Conservation (phyloP, 306 rosid genomes). For the Castanospermum australe region DNA sequence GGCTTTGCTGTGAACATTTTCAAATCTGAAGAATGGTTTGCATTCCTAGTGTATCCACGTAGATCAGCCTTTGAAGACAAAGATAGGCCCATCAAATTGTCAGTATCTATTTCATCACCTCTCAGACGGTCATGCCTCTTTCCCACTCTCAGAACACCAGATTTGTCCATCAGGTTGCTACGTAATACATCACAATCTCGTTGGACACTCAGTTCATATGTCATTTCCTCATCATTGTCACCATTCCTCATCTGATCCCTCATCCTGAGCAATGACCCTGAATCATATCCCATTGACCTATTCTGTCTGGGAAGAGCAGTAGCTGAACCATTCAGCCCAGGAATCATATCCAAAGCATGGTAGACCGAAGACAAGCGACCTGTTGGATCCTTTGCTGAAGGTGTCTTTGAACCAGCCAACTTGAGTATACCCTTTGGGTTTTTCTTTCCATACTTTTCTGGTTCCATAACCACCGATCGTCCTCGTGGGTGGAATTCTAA, state of each 20-base stretch:
- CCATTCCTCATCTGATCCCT: constrained; percentile 59
- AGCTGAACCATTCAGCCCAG: constrained; percentile 59
- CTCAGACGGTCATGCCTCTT: constrained; percentile 59
- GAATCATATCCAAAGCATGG: constrained; percentile 55
- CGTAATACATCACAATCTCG: constrained; percentile 46
- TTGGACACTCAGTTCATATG: constrained; percentile 49
- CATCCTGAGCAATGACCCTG: constrained; percentile 50
- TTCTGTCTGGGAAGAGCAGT: constrained; percentile 47
- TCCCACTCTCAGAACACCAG: constrained; percentile 54
- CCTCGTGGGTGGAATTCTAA: constrained; percentile 49
- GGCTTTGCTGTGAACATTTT: constrained; percentile 55
- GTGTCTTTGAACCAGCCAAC: constrained; percentile 62
- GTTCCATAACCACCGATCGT: constrained; percentile 37
- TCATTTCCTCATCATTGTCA: constrained; percentile 52
- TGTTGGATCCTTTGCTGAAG: constrained; percentile 46
- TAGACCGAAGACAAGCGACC: constrained; percentile 45
- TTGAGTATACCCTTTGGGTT: constrained; percentile 77
- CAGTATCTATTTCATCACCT: constrained; percentile 53
- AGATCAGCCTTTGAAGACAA: constrained; percentile 60
- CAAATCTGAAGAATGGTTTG: constrained; percentile 44
- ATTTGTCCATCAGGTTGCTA: constrained; percentile 48
- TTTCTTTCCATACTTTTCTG: constrained; percentile 59
- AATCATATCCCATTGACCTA: constrained; percentile 51
- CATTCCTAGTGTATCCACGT: constrained; percentile 52
- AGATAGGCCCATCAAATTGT: constrained; percentile 56